Base-by-base conservation (phyloP, 2,329 filamentous ascomycete genomes). In the Aspergillus sojae region DNA sequence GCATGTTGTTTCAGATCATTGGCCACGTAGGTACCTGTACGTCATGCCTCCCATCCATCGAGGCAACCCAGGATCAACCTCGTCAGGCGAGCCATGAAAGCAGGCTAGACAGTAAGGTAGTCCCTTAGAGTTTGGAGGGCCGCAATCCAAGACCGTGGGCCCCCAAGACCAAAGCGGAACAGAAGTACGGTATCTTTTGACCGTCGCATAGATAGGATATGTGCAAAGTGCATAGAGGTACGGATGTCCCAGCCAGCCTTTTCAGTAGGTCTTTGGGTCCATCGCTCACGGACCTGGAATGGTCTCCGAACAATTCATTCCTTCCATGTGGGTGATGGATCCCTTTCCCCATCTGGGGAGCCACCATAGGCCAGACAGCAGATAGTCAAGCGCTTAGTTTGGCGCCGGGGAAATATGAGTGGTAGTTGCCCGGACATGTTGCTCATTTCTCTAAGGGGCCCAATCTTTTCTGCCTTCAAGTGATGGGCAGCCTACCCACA, bases 401-500 rank as follows among this genome's bases (percentile, higher is more conserved):
- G 34, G 46, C 30, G 23, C 32, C n/a, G 7, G 16, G 9, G 52
- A 11, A 54, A 34, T 7, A 11, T 54, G 52, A 54, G 52, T 54
- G 52, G 50, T 21, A 23, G 50, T 21, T 34, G 52, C 6, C 19
- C 5, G 21, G 50, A 19, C 23, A 21, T 54, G 52, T 10, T 54
- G 32, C 57, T 58, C 57, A 58, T 52, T 58, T 52, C 57, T 45
- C 45, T 50, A 26, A 9, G 34, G 11, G 43, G 57, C 57, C 30
- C 50, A 58, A 50, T 28, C 43, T 28, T 32, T 53, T 32, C 28
- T 34, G 28, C 21, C 12, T 39, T 50, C n/a, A 53, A 19, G 48
- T 53, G 57, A 59, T 34, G 46, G 34, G 30, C 32, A 30, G 43
- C 34, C 56, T 58, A 58, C 56, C 57, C 57, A 58, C 57, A 46